Base-by-base conservation (phyloP, 2,329 filamentous ascomycete genomes). In the Fusarium circinatum region DNA sequence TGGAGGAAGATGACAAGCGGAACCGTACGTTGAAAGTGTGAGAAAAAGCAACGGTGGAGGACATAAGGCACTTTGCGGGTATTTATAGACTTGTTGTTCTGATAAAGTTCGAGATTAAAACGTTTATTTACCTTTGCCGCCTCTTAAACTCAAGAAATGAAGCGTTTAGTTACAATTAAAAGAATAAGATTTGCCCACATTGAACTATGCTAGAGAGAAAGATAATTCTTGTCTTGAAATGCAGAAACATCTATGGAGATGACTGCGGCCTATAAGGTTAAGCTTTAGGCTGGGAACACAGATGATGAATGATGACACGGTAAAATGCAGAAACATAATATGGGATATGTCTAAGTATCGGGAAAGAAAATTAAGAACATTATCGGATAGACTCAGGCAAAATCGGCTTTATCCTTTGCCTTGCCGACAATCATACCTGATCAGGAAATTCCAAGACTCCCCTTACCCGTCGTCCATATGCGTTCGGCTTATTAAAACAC, bases 11-110 rank as follows among this genome's bases (percentile, higher is more conserved):
- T 15, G 32, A 24, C 5, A 28, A 14, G 17, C 4, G 3, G 7
- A 11, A 34, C 2, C 0, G 14, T 4, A 8, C 11, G 4, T 8
- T 34, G 12, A 51, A 4, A n/a, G 18, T 24, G n/a, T 2, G 12
- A 34, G 17, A 24, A 11, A 5, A 3, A 14, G 17, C 8, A 14
- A 51, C 1, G 7, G 47, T n/a, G 12, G 3, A 18, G n/a, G 10
- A 2, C 13, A 28, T 5, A 47, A 28, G 8, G 18, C 44, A 47
- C 24, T 0, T 3, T 28, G 1, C 8, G 1, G 6, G 6, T 20
- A 20, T 34, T 51, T 51, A 51, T 34, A 51, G 2, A 34, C 6
- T 52, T n/a, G 9, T 20, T 24, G 0, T 11, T 24, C 9, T 7
- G 0, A 34, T 6, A 51, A 24, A 4, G 30, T 51, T 51, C 3